Evolutionary conservation across 495 filamentous ascomycete genomes (phyloP).

Genomic region (Lophium mytilinum): DNA sequence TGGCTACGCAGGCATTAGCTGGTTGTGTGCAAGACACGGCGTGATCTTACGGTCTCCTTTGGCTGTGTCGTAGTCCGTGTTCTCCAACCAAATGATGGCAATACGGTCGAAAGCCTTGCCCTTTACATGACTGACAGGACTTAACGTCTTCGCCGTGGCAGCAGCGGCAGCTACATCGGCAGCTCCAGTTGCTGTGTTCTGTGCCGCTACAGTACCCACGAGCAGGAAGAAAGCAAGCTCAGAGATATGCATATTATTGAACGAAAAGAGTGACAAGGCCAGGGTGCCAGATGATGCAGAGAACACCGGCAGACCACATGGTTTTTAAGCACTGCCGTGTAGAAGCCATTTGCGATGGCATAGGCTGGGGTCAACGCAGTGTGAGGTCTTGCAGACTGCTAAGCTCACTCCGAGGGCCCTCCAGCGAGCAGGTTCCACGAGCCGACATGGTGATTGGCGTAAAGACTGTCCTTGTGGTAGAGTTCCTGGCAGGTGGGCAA

Average conservation of each 20-base stretch:
- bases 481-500: too few relatives aligned
- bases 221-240: background rate
- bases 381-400: too few relatives aligned
- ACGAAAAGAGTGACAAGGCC: background rate
- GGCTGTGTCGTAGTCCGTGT: slow-evolving; percentile 32
- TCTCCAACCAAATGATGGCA: slow-evolving; percentile 32
- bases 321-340: too few relatives aligned
- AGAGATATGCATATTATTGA: background rate
- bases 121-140: slow-evolving; percentile 28
- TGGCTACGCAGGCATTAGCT: slow-evolving; percentile 4
- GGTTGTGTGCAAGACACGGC: too few relatives aligned
- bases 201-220: background rate
- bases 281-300: background rate
- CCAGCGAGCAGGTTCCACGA: background rate
- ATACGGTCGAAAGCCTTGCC: slow-evolving; percentile 31
- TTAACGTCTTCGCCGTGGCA: slow-evolving; percentile 14
- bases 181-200: slow-evolving; percentile 13
- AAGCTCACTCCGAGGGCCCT: background rate
- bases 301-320: too few relatives aligned
- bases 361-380: too few relatives aligned
- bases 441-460: background rate
- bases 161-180: slow-evolving; percentile 17
- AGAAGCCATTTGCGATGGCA: too few relatives aligned
- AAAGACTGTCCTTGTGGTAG: background rate
- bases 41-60: slow-evolving; percentile 17